Percentiles rank a stretch among this genome's conserved stretches.
Conservation (phyloP, 2,329 filamentous ascomycete genomes). For the Beauveria rudraprayagi region DNA sequence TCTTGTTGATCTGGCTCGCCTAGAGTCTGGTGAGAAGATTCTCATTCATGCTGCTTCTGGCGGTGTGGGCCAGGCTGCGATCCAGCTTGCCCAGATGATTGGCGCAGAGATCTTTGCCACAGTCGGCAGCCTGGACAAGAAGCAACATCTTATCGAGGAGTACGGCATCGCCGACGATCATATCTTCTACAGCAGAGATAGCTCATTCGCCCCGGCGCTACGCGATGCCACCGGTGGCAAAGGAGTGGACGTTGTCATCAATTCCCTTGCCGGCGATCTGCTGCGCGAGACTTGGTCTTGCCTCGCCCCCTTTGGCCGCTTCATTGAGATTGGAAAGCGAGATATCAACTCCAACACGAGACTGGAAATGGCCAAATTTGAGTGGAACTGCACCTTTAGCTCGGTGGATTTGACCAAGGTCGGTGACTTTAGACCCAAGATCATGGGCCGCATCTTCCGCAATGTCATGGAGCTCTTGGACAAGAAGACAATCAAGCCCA, state of each 20-base stretch:
- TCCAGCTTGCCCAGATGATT: conserved; percentile 28
- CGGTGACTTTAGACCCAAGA: conserved; percentile 32
- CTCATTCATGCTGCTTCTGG: conserved; percentile 33
- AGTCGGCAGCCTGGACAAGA: conserved; percentile 30
- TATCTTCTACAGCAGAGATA: conserved; percentile 21
- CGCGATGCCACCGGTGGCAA: conserved; percentile 28
- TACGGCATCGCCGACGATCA: conserved; percentile 29
- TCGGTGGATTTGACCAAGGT: conserved; percentile 38
- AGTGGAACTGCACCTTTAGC: conserved; percentile 37
- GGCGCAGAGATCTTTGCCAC: conserved; percentile 36
- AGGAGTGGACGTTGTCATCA: conserved; percentile 64
- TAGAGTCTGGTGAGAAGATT: conserved; percentile 30
- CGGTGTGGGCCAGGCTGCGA: conserved; percentile 32
- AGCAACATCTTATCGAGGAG: conserved; percentile 26
- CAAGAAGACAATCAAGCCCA: conserved; percentile 26
- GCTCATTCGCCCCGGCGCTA: conserved; percentile 17
- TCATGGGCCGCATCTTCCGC: conserved; percentile 30
- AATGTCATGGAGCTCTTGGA: conserved; percentile 29
- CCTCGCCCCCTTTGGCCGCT: conserved; percentile 35
- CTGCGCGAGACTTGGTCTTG: conserved; percentile 35
- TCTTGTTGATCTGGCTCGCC: conserved; percentile 29
- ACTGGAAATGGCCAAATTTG: conserved; percentile 42
- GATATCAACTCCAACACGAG: conserved; percentile 32
- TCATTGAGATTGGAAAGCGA: conserved; percentile 36
- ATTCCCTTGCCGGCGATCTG: conserved; percentile 35